A percentile compares a stretch with the other conserved stretches of the same genome.
Conservation (phyloP, 2,329 filamentous ascomycete species). For the Cephalotrichum gorgonifer region DNA sequence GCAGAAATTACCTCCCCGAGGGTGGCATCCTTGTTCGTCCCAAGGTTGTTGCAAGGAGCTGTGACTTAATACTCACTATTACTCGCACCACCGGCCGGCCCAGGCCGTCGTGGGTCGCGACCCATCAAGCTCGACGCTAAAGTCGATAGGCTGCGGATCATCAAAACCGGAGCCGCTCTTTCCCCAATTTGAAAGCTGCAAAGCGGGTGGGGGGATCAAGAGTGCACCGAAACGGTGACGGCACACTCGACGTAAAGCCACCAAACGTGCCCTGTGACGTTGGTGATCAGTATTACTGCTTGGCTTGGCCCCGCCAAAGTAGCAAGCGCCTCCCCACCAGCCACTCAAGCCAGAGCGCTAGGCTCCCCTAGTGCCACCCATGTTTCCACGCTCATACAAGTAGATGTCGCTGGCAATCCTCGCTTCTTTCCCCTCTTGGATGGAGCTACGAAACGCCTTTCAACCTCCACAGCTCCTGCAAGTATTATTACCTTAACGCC, state of each 20-base stretch:
- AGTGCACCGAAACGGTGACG: background rate
- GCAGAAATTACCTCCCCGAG: background rate
- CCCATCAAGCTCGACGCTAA: background rate
- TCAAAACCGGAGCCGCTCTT: background rate
- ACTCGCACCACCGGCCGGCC: background rate
- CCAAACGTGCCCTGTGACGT: conserved; percentile 2
- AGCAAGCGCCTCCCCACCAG: background rate
- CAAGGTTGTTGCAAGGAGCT: too few species aligned
- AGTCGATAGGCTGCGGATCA: background rate
- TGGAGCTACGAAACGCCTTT: background rate
- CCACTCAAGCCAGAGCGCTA: background rate
- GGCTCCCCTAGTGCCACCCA: background rate
- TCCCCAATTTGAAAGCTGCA: background rate
- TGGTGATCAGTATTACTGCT: background rate
- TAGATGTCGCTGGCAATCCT: background rate
- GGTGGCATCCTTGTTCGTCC: background rate
- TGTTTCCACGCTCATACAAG: too few species aligned
- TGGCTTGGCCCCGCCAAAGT: background rate
- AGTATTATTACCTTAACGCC: background rate
- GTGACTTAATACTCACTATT: background rate
- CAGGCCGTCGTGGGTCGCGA: background rate
- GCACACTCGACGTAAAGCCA: background rate
- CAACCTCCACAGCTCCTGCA: background rate
- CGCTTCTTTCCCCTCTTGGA: background rate
- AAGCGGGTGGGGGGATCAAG: background rate